Conservation (phyloP, 331 rosid species). For the Erythrophleum ivorense region DNA sequence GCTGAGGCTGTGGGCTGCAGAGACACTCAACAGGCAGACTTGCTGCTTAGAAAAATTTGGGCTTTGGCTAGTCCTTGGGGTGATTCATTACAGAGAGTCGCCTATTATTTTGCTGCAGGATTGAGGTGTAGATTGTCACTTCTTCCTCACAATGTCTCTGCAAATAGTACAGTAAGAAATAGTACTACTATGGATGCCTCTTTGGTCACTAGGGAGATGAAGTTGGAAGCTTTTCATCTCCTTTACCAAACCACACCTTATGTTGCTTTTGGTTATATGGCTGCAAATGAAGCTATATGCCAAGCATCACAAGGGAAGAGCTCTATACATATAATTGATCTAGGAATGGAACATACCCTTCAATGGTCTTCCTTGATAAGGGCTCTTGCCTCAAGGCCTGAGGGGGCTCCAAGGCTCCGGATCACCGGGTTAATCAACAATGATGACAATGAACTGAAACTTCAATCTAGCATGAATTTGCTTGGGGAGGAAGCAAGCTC, state of each 20-base stretch:
- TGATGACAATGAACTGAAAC: constrained; percentile 40
- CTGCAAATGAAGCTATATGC: constrained; percentile 76
- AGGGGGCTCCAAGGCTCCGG: constrained; percentile 64
- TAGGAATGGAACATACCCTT: constrained; percentile 72
- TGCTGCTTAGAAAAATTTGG: constrained; percentile 59
- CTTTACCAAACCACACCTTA: constrained; percentile 83
- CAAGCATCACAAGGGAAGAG: constrained; percentile 66
- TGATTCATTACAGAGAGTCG: constrained; percentile 75
- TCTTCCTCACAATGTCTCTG: constrained; percentile 50
- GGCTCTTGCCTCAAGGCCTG: constrained; percentile 65
- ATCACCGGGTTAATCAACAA: constrained; percentile 56
- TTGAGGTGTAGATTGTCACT: constrained; percentile 67
- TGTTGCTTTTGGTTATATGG: constrained; percentile 76
- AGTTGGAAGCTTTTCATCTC: constrained; percentile 69
- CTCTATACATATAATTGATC: constrained; percentile 68
- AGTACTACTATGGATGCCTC: constrained; percentile 46
- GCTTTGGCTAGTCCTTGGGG: constrained; percentile 63
- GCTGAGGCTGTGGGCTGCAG: constrained; percentile 84
- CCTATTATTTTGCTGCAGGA: constrained; percentile 65
- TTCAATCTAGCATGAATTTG: constrained; percentile 51
- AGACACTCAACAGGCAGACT: constrained; percentile 64
- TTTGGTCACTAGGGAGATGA: constrained; percentile 56
- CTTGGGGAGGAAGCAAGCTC: constrained; percentile 69
- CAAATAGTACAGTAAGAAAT: constrained; percentile 49
- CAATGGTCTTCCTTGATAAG: constrained; percentile 86